Conservation (phyloP, 2,329 filamentous ascomycete species). For the Ilyonectria mors-panacis region DNA sequence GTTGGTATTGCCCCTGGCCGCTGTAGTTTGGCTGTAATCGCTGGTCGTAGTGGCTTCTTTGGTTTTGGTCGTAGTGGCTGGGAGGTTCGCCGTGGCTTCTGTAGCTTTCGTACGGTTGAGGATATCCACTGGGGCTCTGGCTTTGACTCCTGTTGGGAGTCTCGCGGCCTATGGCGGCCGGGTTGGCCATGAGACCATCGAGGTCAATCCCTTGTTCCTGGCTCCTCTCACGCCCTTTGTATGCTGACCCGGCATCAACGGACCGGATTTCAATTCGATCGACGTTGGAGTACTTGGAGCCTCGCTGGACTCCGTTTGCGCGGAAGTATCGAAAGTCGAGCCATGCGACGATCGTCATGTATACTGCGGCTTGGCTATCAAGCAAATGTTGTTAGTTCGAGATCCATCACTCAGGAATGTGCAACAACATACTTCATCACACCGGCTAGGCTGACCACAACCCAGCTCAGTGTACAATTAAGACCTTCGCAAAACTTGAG, state of each 20-base stretch:
- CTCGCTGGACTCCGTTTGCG: conserved; percentile 5
- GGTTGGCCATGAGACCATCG: not conserved
- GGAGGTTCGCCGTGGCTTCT: not conserved
- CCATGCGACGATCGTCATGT: conserved; percentile 17
- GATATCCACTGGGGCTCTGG: not conserved
- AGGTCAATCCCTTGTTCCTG: not conserved
- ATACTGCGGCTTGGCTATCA: not conserved
- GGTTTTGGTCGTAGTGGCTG: too few relatives aligned
- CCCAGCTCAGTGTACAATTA: conserved; percentile 31
- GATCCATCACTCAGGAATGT: not conserved
- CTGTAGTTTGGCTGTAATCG: too few relatives aligned
- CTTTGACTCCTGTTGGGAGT: not conserved
- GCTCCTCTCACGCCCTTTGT: not conserved
- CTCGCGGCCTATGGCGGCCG: not conserved
- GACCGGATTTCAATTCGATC: conserved; percentile 15
- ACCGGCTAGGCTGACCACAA: conserved; percentile 20
- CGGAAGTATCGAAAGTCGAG: conserved; percentile 18
- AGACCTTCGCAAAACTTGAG: conserved; percentile 19
- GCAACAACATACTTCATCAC: not conserved
- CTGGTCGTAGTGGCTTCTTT: too few relatives aligned
- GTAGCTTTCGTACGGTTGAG: not conserved
- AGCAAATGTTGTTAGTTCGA: not conserved
- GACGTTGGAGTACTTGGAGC: conserved; percentile 8
- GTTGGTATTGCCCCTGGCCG: too few relatives aligned
- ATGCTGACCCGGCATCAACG: conserved; percentile 7